These are phyloP conservation scores for Aquilaria yunnanensis DNA, from an alignment of 345 rosid genomes.

Conservation along the genomic window DNA sequence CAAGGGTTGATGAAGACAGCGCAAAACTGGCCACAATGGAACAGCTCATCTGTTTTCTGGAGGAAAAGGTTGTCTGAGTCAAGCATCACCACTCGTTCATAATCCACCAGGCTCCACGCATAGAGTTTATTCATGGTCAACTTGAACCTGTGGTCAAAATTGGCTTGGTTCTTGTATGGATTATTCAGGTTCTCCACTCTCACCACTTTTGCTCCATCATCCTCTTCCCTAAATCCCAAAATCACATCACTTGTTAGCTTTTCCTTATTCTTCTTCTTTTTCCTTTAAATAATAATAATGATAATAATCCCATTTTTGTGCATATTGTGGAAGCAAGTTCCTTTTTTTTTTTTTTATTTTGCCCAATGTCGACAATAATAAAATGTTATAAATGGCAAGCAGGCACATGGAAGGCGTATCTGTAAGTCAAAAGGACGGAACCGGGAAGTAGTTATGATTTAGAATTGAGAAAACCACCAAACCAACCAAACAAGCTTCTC, in stretches of 20 bases:
- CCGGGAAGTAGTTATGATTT: not conserved
- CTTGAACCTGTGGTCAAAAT: constrained; percentile 72
- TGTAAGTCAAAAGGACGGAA: no score
- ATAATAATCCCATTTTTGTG: not conserved
- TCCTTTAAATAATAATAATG: not conserved
- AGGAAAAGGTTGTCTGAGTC: constrained; percentile 93
- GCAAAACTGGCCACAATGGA: constrained; percentile 94
- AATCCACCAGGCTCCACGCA: constrained; percentile 79
- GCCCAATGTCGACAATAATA: no score
- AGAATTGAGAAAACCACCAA: not conserved
- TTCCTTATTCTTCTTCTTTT: not conserved
- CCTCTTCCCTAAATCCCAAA: constrained; percentile 52
- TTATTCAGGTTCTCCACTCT: constrained; percentile 84
- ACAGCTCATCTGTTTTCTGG: constrained; percentile 71
- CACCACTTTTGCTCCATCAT: constrained; percentile 81
- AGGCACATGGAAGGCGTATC: not conserved
- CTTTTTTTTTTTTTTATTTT: not conserved
- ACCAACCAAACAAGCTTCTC: constrained; percentile 3
- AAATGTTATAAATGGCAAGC: not conserved
- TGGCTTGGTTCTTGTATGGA: constrained; percentile 61
- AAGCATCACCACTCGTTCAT: constrained; percentile 86
- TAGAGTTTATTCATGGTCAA: constrained; percentile 86
- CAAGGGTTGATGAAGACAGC: constrained; percentile 96
- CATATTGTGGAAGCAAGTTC: no score
- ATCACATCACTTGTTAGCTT: constrained; percentile 1